Conservation (phyloP, 2,329 filamentous ascomycete species). For the Colletotrichum cuscutae region DNA sequence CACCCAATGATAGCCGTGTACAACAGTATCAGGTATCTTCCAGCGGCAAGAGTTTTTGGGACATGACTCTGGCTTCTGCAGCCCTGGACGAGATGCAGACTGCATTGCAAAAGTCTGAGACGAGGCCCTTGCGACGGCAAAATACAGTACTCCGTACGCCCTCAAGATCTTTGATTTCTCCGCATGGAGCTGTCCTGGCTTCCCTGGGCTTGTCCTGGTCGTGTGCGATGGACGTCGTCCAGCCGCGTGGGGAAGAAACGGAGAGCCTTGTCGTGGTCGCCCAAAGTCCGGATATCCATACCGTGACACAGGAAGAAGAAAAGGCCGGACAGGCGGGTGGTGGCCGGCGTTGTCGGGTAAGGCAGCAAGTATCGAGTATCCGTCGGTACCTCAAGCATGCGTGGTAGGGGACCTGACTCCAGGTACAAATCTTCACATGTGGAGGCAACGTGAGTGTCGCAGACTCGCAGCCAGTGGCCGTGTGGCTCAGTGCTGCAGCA, state of each 20-base stretch:
- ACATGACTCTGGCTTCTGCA: slow-evolving; percentile 19
- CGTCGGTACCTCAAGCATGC: too few species aligned
- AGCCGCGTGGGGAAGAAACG: slow-evolving; percentile 2
- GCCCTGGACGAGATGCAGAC: neutral
- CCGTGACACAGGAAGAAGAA: slow-evolving; percentile 9
- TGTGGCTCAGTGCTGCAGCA: slow-evolving; percentile 1
- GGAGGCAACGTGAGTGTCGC: neutral
- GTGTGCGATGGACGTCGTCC: neutral
- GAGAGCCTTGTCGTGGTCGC: neutral
- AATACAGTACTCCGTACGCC: neutral
- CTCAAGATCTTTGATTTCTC: neutral
- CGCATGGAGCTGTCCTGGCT: neutral
- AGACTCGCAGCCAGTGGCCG: neutral
- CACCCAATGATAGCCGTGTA: neutral
- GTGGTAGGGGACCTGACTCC: neutral
- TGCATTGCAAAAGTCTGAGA: neutral
- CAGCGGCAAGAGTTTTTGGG: neutral
- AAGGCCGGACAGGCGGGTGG: slow-evolving; percentile 4
- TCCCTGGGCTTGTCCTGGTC: neutral
- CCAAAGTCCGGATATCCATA: neutral
- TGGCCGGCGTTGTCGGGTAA: neutral
- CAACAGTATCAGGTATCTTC: neutral
- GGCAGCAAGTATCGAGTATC: too few species aligned
- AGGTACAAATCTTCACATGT: slow-evolving; percentile 20
- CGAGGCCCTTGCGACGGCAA: slow-evolving; percentile 10